Evolutionary conservation across 2,329 filamentous ascomycete species (phyloP), one percentile per base, ranked within the genome.

Genomic region (Botrytis squamosa): DNA sequence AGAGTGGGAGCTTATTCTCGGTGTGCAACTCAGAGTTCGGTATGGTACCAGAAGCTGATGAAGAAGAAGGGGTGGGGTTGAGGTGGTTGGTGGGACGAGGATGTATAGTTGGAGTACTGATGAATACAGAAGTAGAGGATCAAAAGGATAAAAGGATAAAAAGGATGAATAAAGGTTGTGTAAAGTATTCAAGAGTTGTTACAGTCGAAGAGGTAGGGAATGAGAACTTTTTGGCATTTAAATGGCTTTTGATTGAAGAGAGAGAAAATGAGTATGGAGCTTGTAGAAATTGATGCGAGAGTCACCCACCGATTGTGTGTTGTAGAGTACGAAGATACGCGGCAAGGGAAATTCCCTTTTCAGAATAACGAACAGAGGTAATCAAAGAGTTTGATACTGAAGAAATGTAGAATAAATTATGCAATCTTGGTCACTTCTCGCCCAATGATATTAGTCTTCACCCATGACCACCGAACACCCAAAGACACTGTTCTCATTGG

Each of bases 51-150:
- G 22, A 52, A n/a, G 49, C 25, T n/a, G 25, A n/a, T 10, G 52
- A 55, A 55, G 52, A 55, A 0, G 4, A 14, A 22, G 8, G 44
- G 0, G 44, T 7, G 44, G 20, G 25, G 1, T 12, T n/a, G 4
- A 0, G 1, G 49, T 0, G 1, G 40, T 55, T 12, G 1, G 40
- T 55, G 25, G 12, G 12, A 4, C 5, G 49, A n/a, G 10, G 12
- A 55, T 7, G 25, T 16, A n/a, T 55, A 16, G 14, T n/a, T n/a
- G 10, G 10, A n/a, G 0, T 55, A n/a, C 0, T n/a, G 25, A 6
- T 3, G 4, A 16, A 55, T n/a, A 1, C 7, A 0, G 25, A n/a
- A 0, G 5, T 55, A 16, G 4, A 5, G 49, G 4, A 14, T n/a
- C 29, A 29, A 29, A 29, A 29, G 29, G 29, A 29, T 29, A 29